Evolutionary conservation across 2,329 filamentous ascomycete species (phyloP).

Genomic region (Trichophaea hybrida): DNA sequence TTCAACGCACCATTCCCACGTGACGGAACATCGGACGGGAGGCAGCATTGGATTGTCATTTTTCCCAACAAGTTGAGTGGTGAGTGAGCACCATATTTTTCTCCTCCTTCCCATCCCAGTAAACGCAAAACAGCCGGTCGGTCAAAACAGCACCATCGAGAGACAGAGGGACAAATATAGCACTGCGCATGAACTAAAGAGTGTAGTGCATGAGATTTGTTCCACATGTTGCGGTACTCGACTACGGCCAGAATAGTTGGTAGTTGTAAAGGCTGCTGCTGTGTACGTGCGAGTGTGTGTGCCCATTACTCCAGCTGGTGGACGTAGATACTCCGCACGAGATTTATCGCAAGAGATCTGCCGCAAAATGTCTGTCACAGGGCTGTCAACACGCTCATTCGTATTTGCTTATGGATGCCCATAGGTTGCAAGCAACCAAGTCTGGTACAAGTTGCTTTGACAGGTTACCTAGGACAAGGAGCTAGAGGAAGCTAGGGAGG

Average conservation of each 20-base stretch:
- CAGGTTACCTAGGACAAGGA: too few species aligned
- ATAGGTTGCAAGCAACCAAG: too few species aligned
- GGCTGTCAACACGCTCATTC: too few species aligned
- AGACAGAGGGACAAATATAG: background rate
- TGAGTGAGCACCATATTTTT: background rate
- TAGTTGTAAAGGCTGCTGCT: background rate
- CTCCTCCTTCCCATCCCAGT: background rate
- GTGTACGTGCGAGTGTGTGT: too few species aligned
- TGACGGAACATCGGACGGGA: conserved; percentile 1
- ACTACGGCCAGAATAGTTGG: background rate
- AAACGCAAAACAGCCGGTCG: background rate
- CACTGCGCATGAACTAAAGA: background rate
- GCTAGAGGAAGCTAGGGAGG: too few species aligned
- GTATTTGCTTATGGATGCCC: too few species aligned
- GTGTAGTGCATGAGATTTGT: background rate
- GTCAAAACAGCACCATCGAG: background rate
- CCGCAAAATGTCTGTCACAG: too few species aligned
- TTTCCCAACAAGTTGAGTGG: background rate
- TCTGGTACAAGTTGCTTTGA: too few species aligned
- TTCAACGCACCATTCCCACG: background rate
- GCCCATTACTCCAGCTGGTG: too few species aligned
- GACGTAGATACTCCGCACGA: too few species aligned
- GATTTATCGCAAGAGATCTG: too few species aligned
- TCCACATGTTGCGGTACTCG: background rate
- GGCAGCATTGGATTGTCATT: background rate